Base-by-base conservation (phyloP, 164 flowering plant genomes). In the Stephania yunnanensis region DNA sequence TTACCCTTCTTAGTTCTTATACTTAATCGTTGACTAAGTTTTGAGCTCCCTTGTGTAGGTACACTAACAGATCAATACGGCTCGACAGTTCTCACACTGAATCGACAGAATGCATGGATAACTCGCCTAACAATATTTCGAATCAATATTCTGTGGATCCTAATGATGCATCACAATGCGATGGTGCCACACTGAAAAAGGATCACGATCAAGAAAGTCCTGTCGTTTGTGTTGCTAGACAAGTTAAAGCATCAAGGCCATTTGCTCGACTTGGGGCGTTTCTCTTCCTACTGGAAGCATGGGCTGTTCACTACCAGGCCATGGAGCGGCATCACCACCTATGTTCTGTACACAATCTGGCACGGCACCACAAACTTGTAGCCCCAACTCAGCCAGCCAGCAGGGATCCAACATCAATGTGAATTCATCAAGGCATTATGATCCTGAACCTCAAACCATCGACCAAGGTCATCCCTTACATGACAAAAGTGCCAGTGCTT, bases 41-140 rank as follows among this genome's bases (percentile, higher is more conserved):
- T 58, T 68, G 6, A 4, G 17, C 25, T n/a, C 9, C 66, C 11
- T 74, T 74, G 13, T 85, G 85, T 92, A 95, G 99, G 88, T 95
- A 95, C 77, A 75, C 74, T 50, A 82, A 74, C 82, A 84, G 75
- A 81, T 73, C 81, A 6, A 17, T 71, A 20, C 85, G 82, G 74
- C 79, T 83, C 3, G 58, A 78, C n/a, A 74, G 71, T 75, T 66
- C 53, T 76, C 67, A 71, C 46, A 53, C 77, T 63, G 86, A 83
- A 73, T 80, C 75, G 46, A 76, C 71, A 72, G 87, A 78, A 77
- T 46, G 42, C 48, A 81, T 67, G 44, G 80, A 72, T 25, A 29
- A 71, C 50, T 76, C 84, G 42, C 81, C 81, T n/a, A 78, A 78
- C 67, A 76, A 80, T 63, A 5, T 76, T 12, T 75, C 78, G 63